Evolutionary conservation across 2,329 filamentous ascomycete species (phyloP).

Genomic region (Sclerotiophoma versabilis): DNA sequence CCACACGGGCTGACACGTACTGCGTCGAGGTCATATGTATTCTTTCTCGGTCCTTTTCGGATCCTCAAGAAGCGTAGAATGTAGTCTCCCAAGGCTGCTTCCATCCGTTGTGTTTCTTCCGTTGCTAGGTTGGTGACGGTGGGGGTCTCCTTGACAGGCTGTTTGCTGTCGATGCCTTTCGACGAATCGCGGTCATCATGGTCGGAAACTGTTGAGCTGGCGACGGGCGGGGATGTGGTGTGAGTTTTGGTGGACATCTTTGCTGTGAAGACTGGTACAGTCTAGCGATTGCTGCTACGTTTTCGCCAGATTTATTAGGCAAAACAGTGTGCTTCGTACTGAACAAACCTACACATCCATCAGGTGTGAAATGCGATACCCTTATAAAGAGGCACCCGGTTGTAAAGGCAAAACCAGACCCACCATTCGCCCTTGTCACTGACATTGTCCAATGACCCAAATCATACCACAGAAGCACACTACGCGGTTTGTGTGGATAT

Average conservation of each 20-base stretch:
- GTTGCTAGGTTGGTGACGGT: constrained; percentile 11
- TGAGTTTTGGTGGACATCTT: neutral
- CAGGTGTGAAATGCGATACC: neutral
- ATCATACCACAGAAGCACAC: neutral
- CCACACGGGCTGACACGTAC: neutral
- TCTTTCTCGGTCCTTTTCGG: constrained; percentile 6
- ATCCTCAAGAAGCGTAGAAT: constrained; percentile 12
- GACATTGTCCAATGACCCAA: neutral
- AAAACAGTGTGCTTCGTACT: neutral
- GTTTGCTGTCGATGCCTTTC: constrained; percentile 7
- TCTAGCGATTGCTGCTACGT: neutral
- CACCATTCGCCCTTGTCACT: neutral
- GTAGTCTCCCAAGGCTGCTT: constrained; percentile 12
- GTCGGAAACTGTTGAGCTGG: constrained; percentile 1
- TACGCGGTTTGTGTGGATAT: constrained; percentile 4
- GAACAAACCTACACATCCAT: neutral
- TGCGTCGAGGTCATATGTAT: constrained; percentile 17
- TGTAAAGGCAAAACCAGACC: neutral
- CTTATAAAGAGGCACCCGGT: neutral
- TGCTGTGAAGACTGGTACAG: neutral
- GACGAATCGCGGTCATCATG: constrained; percentile 8
- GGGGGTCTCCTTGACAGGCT: constrained; percentile 6
- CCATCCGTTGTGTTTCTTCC: constrained; percentile 13
- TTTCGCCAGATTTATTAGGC: neutral
- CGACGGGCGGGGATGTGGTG: neutral